Conservation (phyloP, 371 early-diverging fungal genomes). For the Gilbertella persicaria region DNA sequence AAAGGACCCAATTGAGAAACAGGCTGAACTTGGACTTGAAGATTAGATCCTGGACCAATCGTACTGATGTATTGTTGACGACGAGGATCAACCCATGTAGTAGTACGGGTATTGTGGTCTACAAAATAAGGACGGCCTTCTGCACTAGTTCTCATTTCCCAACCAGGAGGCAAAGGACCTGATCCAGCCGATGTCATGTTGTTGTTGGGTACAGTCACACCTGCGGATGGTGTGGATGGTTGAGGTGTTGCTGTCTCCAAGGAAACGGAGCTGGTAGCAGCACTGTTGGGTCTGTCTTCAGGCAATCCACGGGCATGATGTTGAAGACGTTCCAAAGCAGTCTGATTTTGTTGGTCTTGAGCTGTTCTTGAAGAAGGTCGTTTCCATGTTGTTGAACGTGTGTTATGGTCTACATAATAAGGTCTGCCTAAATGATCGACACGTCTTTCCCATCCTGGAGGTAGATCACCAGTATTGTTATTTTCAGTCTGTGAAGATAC, state of each 20-base stretch:
- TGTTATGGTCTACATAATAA: slow-evolving; percentile 77
- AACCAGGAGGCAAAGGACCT: slow-evolving; percentile 93
- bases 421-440: slow-evolving; percentile 68
- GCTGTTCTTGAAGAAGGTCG: slow-evolving; percentile 56
- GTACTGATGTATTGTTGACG: slow-evolving; percentile 68
- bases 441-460: slow-evolving; percentile 72
- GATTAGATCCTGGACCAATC: slow-evolving; percentile 54
- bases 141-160: slow-evolving; percentile 87
- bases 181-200: slow-evolving; percentile 70
- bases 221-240: not conserved
- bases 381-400: slow-evolving; percentile 75
- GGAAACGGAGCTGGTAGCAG: slow-evolving; percentile 11
- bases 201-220: slow-evolving; percentile 47
- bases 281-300: slow-evolving; percentile 48
- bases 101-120: slow-evolving; percentile 96
- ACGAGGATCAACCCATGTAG: slow-evolving; percentile 95
- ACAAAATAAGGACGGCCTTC: slow-evolving; percentile 97
- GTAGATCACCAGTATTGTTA: slow-evolving; percentile 13
- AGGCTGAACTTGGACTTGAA: slow-evolving; percentile 73
- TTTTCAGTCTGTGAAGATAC: not conserved
- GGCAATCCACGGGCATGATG: slow-evolving; percentile 85
- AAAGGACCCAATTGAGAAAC: slow-evolving; percentile 84
- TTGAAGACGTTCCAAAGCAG: slow-evolving; percentile 74
- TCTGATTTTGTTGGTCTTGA: slow-evolving; percentile 59
- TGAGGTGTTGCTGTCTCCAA: not conserved